Evolutionary conservation across 1,284 basidiomycete genomes (phyloP).

Genomic region (Pascua sp.): DNA sequence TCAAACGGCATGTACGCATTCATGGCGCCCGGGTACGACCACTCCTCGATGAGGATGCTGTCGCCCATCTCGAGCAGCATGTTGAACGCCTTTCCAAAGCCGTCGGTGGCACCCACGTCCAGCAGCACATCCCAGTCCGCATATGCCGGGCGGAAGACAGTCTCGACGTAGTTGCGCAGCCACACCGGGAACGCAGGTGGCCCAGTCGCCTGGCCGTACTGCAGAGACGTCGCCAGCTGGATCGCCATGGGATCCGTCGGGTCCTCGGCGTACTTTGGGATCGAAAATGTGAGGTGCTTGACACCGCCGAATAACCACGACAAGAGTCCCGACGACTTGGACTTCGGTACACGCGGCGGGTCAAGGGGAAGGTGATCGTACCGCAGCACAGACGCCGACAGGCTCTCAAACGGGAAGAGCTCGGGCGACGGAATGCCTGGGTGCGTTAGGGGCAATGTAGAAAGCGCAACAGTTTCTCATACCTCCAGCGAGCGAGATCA

Average conservation of each 20-base stretch:
- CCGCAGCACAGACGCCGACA: slow-evolving; percentile 42
- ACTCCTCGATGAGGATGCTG: slow-evolving; percentile 61
- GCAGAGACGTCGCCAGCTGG: slow-evolving; percentile 64
- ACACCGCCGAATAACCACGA: slow-evolving; percentile 60
- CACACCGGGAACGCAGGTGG: slow-evolving; percentile 45
- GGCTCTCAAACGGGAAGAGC: slow-evolving; percentile 50
- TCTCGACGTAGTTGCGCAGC: slow-evolving; percentile 58
- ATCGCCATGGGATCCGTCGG: slow-evolving; percentile 50
- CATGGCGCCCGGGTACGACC: slow-evolving; percentile 52
- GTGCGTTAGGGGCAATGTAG: background rate
- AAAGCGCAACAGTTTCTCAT: background rate
- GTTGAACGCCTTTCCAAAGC: slow-evolving; percentile 50
- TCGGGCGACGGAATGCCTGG: slow-evolving; percentile 49
- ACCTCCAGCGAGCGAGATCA: slow-evolving; percentile 23
- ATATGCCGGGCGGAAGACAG: slow-evolving; percentile 67
- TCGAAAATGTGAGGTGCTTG: slow-evolving; percentile 48
- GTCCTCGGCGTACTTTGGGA: slow-evolving; percentile 57
- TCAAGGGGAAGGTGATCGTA: slow-evolving; percentile 51
- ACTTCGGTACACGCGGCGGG: slow-evolving; percentile 52
- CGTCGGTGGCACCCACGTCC: slow-evolving; percentile 74
- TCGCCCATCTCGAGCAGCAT: slow-evolving; percentile 73
- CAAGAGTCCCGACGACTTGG: slow-evolving; percentile 53
- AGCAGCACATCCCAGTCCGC: slow-evolving; percentile 62
- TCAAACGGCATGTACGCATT: slow-evolving; percentile 43
- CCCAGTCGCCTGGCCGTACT: slow-evolving; percentile 59